A percentile compares a stretch with the other conserved stretches of the same genome.
Conservation (phyloP, 2,329 filamentous ascomycete genomes). For the Drechslerella coelobrocha region DNA sequence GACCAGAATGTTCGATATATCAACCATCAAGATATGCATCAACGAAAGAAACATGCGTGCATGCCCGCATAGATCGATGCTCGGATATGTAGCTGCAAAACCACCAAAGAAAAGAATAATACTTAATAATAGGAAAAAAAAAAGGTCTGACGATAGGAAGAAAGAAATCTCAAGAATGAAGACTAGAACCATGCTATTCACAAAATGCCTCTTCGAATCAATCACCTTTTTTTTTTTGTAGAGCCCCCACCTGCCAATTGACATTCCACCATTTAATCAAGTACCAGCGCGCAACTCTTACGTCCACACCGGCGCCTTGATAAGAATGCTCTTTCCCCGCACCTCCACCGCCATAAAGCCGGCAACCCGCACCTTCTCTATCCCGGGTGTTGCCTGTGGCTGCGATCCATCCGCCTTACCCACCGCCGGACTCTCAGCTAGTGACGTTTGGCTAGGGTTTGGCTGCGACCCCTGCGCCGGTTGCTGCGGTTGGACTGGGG, state of each 20-base stretch:
- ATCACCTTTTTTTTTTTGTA: no score
- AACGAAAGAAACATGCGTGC: slow-evolving; percentile 5
- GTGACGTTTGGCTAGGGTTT: slow-evolving; percentile 54
- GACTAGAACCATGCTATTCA: background rate
- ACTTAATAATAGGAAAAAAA: background rate
- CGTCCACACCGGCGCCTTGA: slow-evolving; percentile 76
- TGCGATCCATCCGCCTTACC: slow-evolving; percentile 61
- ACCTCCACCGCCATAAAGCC: slow-evolving; percentile 79
- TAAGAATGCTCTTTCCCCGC: slow-evolving; percentile 74
- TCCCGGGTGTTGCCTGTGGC: slow-evolving; percentile 19
- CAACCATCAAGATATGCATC: background rate
- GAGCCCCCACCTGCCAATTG: no score
- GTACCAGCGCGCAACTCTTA: slow-evolving; percentile 4
- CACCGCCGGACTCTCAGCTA: slow-evolving; percentile 22
- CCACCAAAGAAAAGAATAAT: background rate
- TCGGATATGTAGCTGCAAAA: slow-evolving; percentile 1
- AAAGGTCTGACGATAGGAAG: background rate
- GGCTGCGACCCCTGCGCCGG: slow-evolving; percentile 60
- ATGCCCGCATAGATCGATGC: slow-evolving; percentile 6
- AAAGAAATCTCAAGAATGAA: background rate
- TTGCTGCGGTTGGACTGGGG: slow-evolving; percentile 57
- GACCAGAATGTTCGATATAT: no score
- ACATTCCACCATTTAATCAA: background rate
- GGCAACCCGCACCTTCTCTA: slow-evolving; percentile 72
- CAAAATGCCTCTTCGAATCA: background rate